Base-by-base conservation (phyloP, 768 basidiomycete genomes). In the Leccinellum luteum region DNA sequence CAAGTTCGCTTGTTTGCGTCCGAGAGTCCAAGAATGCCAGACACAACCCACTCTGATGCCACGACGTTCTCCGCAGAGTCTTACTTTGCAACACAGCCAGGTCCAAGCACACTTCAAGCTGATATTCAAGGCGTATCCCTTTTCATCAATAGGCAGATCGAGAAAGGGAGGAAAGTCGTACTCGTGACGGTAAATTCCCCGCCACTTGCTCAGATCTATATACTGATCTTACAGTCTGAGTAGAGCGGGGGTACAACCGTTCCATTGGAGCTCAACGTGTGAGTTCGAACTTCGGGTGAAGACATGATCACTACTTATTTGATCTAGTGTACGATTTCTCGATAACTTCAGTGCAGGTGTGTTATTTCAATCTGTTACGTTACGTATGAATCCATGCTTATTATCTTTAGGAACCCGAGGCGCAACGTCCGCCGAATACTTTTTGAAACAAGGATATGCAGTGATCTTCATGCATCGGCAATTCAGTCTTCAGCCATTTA, bases 391-490 rank as follows among this genome's bases (percentile, higher is more conserved):
- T 51, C 57, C 38, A 54, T 48, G 47, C 53, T 48, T 43, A 9
- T 54, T 38, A 9, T 62, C n/a, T 55, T 23, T 55, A 92, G 95
- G 96, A 52, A 99, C 97, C 19, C 83, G 97, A 67, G 97, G 97
- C 44, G 92, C 97, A 30, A 94, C 96, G 0, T 98, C 97, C 19
- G 96, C 97, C 2, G 97, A 99, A 74, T 97, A 98, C 76, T 98
- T 99, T 72, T 83, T 98, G 59, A 85, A 89, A 65, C 86, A 90
- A 7, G 90, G 89, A 56, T 98, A 98, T 77, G 94, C 95, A 25
- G 97, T 99, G 72, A 94, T 99, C 64, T 99, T 99, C 78, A 90
- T 99, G 84, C 96, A 99, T 73, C 81, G 96, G 21, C 94, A 97
- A 74, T 96, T 97, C 78, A 98, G 95, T 62, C 83, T 98, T 44